Conservation (phyloP, 768 basidiomycete genomes). For the Xerocomus potaroensis region DNA sequence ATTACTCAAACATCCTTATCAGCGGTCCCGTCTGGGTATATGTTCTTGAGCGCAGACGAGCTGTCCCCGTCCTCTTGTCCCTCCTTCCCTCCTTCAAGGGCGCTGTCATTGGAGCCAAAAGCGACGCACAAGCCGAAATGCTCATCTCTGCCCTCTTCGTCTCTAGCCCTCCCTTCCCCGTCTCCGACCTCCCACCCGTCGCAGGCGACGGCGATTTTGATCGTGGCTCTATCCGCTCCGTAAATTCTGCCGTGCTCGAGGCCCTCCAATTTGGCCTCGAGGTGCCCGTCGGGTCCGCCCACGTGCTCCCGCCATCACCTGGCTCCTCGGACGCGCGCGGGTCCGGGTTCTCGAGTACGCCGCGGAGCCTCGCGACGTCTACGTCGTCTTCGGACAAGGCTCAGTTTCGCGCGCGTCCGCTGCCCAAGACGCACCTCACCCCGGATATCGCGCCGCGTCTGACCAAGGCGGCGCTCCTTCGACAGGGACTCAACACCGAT, state of each 20-base stretch:
- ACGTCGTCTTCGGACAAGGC: slow-evolving; percentile 41
- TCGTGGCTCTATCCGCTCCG: slow-evolving; percentile 35
- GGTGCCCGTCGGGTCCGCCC: slow-evolving; percentile 39
- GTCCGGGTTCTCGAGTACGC: slow-evolving; percentile 16
- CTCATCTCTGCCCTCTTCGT: slow-evolving; percentile 77
- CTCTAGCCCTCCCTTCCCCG: slow-evolving; percentile 78
- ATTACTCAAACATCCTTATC: slow-evolving; percentile 6
- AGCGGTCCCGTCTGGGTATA: slow-evolving; percentile 92
- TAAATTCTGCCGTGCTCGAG: slow-evolving; percentile 46
- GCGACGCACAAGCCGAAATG: slow-evolving; percentile 64
- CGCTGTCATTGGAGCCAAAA: slow-evolving; percentile 69
- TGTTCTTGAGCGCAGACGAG: slow-evolving; percentile 76
- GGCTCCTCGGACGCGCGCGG: slow-evolving; percentile 20
- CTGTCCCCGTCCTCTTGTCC: slow-evolving; percentile 74
- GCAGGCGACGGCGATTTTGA: slow-evolving; percentile 34
- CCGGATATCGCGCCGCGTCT: slow-evolving; percentile 77
- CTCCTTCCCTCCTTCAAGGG: slow-evolving; percentile 59
- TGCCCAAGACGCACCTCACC: slow-evolving; percentile 55
- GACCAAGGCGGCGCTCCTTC: slow-evolving; percentile 69
- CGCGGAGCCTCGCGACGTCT: slow-evolving; percentile 32
- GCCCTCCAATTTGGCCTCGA: slow-evolving; percentile 38
- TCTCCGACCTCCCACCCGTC: slow-evolving; percentile 55
- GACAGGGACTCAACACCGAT: slow-evolving; percentile 54
- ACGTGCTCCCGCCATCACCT: slow-evolving; percentile 37
- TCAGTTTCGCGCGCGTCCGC: slow-evolving; percentile 59